Conservation (phyloP, 2,329 filamentous ascomycete genomes). For the Diaporthe ilicicola region DNA sequence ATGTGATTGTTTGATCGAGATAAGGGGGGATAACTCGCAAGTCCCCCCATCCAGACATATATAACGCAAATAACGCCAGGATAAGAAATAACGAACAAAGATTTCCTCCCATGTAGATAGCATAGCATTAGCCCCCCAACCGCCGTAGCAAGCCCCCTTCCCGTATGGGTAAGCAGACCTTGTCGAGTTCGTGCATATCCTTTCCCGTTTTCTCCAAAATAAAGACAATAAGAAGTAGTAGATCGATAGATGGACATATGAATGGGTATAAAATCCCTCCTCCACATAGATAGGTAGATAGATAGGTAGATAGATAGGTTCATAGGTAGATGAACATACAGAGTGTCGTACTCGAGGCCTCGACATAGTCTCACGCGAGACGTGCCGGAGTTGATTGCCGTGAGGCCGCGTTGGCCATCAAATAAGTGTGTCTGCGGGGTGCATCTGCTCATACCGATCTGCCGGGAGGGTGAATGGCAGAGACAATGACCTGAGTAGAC, state of each 20-base stretch:
- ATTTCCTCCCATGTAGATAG: neutral
- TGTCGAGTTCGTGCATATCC: conserved; percentile 7
- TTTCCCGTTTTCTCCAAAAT: neutral
- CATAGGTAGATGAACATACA: neutral
- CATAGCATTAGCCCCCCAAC: neutral
- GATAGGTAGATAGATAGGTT: neutral
- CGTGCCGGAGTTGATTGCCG: no score
- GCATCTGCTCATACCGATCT: no score
- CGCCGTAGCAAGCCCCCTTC: neutral
- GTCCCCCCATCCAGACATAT: conserved; percentile 1
- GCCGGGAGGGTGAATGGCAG: neutral
- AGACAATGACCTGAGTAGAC: neutral
- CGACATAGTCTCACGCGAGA: neutral
- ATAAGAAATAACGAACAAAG: neutral
- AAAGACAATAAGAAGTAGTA: conserved; percentile 21
- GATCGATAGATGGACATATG: conserved; percentile 6
- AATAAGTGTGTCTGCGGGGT: neutral
- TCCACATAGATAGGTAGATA: neutral
- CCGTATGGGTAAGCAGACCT: neutral
- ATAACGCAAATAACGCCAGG: conserved; percentile 6
- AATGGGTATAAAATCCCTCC: conserved; percentile 8
- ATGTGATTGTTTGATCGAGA: neutral
- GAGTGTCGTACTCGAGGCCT: neutral
- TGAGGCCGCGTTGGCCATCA: no score
- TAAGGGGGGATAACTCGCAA: neutral